Base-by-base conservation (phyloP, 129 eudicot species). In the Lonicera japonica region DNA sequence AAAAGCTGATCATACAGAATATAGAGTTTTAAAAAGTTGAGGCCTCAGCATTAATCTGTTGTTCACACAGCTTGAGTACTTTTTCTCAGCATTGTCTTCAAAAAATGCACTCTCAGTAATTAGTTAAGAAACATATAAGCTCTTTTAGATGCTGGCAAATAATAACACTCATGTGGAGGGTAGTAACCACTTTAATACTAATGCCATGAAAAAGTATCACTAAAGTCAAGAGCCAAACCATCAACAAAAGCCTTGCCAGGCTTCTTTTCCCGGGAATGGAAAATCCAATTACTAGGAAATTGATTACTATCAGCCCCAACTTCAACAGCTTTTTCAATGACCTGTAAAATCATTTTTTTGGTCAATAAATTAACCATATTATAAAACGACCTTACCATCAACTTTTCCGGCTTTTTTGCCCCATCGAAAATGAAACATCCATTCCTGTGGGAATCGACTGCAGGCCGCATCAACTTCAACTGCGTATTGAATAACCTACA, bases 371-470 rank as follows among this genome's bases (percentile, higher is more conserved):
- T 54, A 46, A 50, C 47, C 39, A 58, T 53, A 3, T 51, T 11
- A 68, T 2, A 29, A 21, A 47, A 65, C 67, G 7, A 63, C 76
- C 98, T 87, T 68, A 87, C 98, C 98, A 64, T 83, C 75, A 64
- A 92, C 70, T 70, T 87, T 84, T 74, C 98, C 98, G 66, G 85
- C 85, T 69, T 82, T 87, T 82, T 92, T 92, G 64, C 96, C 96
- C 98, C 98, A 87, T 56, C 98, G 91, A 66, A 75, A 74, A 88
- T 92, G 96, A 80, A 88, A 92, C 82, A 92, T 77, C 95, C 98
- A 92, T 77, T 77, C 81, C 70, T 46, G 63, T 60, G 96, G 96
- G 71, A 92, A 92, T 23, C 80, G 81, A 69, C 72, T 65, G 77
- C 75, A 60, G 54, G 88, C 89, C 53, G 96, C 98, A 85, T 92